A percentile compares a stretch with the other conserved stretches of the same genome.
phyloP scores from a whole-genome alignment of 371 early-diverging fungal species.

The Mucor indicus region DNA sequence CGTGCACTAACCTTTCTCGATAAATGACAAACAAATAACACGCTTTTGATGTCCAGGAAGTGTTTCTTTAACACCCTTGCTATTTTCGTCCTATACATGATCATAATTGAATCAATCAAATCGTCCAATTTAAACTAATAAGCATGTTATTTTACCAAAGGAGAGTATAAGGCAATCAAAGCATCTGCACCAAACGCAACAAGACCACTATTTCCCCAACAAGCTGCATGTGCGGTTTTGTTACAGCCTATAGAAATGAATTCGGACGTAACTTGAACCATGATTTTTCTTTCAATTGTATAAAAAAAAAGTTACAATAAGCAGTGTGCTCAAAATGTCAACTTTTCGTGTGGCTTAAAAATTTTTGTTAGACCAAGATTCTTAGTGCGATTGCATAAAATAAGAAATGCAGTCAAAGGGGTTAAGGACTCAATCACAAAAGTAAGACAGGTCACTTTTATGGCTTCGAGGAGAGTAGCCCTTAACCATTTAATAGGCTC shows the following conservation, averaged over 20 bases:
- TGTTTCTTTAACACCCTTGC: constrained; percentile 60
- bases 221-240: constrained; percentile 54
- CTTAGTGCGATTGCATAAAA: too few species aligned
- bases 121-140: not conserved
- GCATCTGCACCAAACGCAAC: constrained; percentile 77
- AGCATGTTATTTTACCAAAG: constrained; percentile 50
- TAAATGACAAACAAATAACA: constrained; percentile 78
- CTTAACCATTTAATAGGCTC: too few species aligned
- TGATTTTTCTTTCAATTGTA: too few species aligned
- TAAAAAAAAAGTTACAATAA: too few species aligned
- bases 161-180: constrained; percentile 72
- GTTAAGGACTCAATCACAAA: too few species aligned
- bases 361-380: too few species aligned
- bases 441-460: too few species aligned
- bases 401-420: too few species aligned
- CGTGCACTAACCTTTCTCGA: constrained; percentile 50
- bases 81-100: constrained; percentile 41
- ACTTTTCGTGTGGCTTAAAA: too few species aligned
- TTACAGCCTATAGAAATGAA: constrained; percentile 72
- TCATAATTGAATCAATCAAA: not conserved
- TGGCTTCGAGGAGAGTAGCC: too few species aligned
- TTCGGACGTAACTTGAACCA: constrained; percentile 49
- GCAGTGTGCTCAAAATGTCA: too few species aligned
- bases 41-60: constrained; percentile 77
- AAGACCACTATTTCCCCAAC: constrained; percentile 63